These are phyloP conservation scores for Triticum monococcum DNA, from an alignment of 176 grass and related monocot species.

Conservation along the genomic window DNA sequence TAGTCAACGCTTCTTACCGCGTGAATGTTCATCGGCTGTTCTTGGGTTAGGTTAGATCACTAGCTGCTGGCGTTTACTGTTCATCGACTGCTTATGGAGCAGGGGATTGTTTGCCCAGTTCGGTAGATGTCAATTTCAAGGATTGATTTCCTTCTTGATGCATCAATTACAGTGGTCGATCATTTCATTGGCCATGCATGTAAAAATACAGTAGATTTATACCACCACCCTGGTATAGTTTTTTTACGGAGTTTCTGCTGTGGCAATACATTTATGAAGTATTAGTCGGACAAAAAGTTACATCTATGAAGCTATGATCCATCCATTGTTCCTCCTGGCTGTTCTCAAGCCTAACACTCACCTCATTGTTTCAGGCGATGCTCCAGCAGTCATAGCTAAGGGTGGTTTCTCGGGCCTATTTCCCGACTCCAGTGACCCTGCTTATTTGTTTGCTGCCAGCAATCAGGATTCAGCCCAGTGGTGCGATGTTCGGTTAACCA, in stretches of 20 bases:
- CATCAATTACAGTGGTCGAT: background rate
- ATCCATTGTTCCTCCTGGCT: background rate
- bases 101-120: background rate
- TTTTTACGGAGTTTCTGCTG: background rate
- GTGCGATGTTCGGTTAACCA: constrained; percentile 76
- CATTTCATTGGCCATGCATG: background rate
- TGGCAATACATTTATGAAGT: background rate
- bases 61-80: background rate
- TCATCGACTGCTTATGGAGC: background rate
- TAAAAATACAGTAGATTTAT: background rate
- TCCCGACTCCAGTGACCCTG: constrained; percentile 56
- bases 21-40: background rate
- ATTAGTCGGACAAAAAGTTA: background rate
- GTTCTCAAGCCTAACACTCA: constrained; percentile 12
- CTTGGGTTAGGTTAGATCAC: background rate
- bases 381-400: constrained; percentile 64
- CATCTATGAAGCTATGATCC: background rate
- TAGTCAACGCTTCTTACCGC: background rate
- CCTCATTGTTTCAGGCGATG: constrained; percentile 53
- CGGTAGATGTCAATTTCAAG: background rate
- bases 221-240: background rate
- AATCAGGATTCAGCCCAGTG: constrained; percentile 32
- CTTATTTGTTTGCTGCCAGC: constrained; percentile 33
- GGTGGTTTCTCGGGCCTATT: constrained; percentile 91
- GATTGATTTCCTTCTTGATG: background rate